Base-by-base conservation (phyloP, 345 rosid species). In the Murraya koenigii region DNA sequence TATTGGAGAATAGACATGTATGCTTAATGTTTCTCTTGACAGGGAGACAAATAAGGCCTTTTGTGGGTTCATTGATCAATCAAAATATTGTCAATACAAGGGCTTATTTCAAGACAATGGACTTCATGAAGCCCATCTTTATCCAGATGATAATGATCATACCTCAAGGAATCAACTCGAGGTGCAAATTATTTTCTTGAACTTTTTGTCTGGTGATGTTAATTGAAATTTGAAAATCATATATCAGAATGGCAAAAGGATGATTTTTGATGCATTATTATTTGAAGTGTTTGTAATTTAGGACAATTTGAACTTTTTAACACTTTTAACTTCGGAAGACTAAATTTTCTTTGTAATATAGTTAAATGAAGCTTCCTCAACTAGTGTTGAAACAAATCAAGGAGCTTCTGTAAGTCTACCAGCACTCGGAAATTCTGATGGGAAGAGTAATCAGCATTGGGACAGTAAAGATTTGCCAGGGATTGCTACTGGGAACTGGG, bases 401-500 rank as follows among this genome's bases (percentile, higher is more conserved):
- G 85, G 70, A 32, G 82, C 74, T 80, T 71, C 58, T 20, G 65
- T 47, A 77, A 71, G 39, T 64, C 49, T 72, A 65, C 54, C 49
- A 44, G 49, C 49, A 66, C 71, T 60, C 7, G 56, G 84, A 78
- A 75, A 67, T 70, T 75, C 82, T 65, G 30, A 75, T 66, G 69
- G 70, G 76, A 79, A 80, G 76, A 76, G 77, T 75, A 76, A 69
- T 32, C 58, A 47, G 71, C 75, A 58, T 79, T 41, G 70, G 58
- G 80, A 81, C 38, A 62, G 55, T 60, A 88, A 90, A 84, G 88
- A 86, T 78, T 74, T 23, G 69, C 80, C 84, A 49, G 94, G 97
- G 76, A 85, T 96, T 66, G 99, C 85, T 15, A 94, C 97, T 0
- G 99, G 99, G 63, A 96, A 94, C 82, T 94, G 99, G 98, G 98